Evolutionary conservation across 2,329 filamentous ascomycete genomes (phyloP), one percentile per base, ranked within the genome.

Genomic region (Thelonectria discophora): DNA sequence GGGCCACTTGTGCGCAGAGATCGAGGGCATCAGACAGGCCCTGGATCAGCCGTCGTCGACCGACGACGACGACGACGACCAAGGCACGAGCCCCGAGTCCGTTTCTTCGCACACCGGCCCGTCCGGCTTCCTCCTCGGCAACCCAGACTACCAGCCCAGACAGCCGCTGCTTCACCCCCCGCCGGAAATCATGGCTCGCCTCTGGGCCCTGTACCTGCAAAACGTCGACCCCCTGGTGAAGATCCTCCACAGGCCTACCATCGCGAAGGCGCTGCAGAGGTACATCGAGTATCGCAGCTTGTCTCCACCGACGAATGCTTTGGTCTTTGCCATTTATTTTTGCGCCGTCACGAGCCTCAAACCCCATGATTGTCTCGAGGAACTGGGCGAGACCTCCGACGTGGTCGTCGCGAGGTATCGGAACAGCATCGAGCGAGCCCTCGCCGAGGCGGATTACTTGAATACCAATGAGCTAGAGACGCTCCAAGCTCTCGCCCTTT

Each of bases 161-260:
- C 58, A 69, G 6, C 51, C 60, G 2, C 53, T 72, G 8, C 24
- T 37, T 17, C 80, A 82, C 39, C 80, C 80, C 21, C 60, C 74
- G 2, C 72, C 75, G 2, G 70, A 77, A 18, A 76, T 77, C 46
- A 77, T 81, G 52, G 69, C 73, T 20, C 74, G 72, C 27, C 71
- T 82, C 13, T 74, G 75, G 53, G 57, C 68, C 1, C 72, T 72
- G 11, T 82, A 76, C 65, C 77, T 76, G 53, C 68, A 70, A 32
- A 81, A 79, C 27, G 77, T 81, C 17, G 80, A 82, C 43, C 75
- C 79, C 50, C 71, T 80, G 34, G 68, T 82, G 60, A 82, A 82
- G 67, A 74, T 82, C 32, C 62, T 82, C 5, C 80, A 82, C 63
- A 73, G 75, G n/a, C 80, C 80, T 3, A 80, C 78, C 1, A 67